These are phyloP conservation scores for Sutorius eximius DNA, from an alignment of 1,284 basidiomycete species.

Conservation along the genomic window DNA sequence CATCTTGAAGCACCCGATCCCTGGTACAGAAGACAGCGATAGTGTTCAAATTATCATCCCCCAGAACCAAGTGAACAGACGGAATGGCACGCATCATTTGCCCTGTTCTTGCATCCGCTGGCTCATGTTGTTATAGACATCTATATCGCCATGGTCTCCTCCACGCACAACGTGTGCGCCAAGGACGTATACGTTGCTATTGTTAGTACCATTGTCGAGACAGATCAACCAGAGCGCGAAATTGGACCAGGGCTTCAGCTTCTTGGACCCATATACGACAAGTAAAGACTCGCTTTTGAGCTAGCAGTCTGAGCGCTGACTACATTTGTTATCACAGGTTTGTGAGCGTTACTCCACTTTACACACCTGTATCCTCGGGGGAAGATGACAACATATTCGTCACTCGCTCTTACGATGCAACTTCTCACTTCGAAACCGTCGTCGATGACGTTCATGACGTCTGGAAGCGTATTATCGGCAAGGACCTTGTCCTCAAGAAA, in stretches of 20 bases:
- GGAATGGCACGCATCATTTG: conserved; percentile 72
- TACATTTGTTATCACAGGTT: conserved; percentile 59
- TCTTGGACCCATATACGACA: conserved; percentile 92
- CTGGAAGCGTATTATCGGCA: conserved; percentile 82
- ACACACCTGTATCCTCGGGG: conserved; percentile 86
- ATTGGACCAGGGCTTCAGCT: conserved; percentile 90
- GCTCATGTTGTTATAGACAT: conserved; percentile 67
- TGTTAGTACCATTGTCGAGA: conserved; percentile 98
- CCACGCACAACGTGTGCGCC: conserved; percentile 96
- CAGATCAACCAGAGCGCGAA: conserved; percentile 89
- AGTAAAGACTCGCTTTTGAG: conserved; percentile 50
- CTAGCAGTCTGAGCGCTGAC: conserved; percentile 2
- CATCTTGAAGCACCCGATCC: conserved; percentile 97
- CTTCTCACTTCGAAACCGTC: conserved; percentile 98
- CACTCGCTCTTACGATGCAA: conserved; percentile 97
- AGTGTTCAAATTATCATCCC: conserved; percentile 98
- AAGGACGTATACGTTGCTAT: conserved; percentile 96
- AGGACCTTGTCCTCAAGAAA: conserved; percentile 80
- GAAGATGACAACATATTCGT: conserved; percentile 89
- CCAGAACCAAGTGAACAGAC: conserved; percentile 94
- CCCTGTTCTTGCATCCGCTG: conserved; percentile 5
- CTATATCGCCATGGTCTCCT: conserved; percentile 97
- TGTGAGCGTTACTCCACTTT: conserved; percentile 85
- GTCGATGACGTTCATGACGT: conserved; percentile 94
- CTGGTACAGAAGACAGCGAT: conserved; percentile 94